Evolutionary conservation across 2,329 filamentous ascomycete genomes (phyloP), one percentile per base, ranked within the genome.

Genomic region (Microsporum audouinii): DNA sequence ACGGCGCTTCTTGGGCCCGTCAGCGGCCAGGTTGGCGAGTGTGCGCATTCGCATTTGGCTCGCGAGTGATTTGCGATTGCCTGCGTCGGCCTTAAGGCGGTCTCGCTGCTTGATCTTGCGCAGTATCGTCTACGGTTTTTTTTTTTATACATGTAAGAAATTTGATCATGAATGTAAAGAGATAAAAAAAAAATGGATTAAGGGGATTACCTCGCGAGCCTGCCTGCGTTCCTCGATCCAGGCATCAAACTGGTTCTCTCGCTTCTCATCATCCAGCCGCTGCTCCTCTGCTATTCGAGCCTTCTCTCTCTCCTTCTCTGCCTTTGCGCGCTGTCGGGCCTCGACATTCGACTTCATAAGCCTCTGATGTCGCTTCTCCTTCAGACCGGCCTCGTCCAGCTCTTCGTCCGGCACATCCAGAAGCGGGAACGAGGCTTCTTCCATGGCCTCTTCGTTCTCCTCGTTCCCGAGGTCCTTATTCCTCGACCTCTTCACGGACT

Each of bases 21-120:
- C 94, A 0, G 92, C 91, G 2, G 94, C 94, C 1, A 99, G 85
- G 70, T 96, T 96, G 63, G 94, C 94, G 62, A 99, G 91, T 58
- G 87, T 92, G 77, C 97, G 97, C 94, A 99, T 99, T 65, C 94
- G 88, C 76, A 95, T 95, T 74, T 97, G 92, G 61, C 88, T 94
- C 6, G 94, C 94, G 23, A 96, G 84, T 0, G 91, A 96, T 74
- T 99, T 99, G 70, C 94, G 88, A 75, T 97, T 97, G 61, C 92
- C 91, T 0, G 96, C 83, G 70, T 99, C 94, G 49, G 91, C 89
- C 76, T 96, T 96, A 63, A 96, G 82, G 17, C 91, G 85, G 69
- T 97, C 91, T 59, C 91, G 87, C 67, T 97, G 92, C 73, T 95
- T 96, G 74, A 99, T 95, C 73, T 85, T 90, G 69, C 89, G 79